A percentile compares a stretch with the other conserved stretches of the same genome.
phyloP scores from a whole-genome alignment of 2,329 filamentous ascomycete species.

The Thielaviopsis punctulata region DNA sequence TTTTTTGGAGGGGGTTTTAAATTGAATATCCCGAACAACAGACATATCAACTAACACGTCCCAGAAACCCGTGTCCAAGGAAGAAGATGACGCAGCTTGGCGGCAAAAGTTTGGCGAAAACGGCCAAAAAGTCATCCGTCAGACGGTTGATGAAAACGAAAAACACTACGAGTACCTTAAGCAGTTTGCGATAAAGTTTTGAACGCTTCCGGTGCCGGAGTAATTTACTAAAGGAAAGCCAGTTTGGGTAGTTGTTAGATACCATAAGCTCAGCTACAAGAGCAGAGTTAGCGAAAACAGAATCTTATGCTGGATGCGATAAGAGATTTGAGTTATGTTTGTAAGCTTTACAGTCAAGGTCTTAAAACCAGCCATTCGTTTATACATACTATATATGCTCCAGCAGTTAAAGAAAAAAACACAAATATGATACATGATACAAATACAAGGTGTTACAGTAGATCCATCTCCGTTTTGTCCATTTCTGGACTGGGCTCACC shows the following conservation, averaged over 20 bases:
- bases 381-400: too few species aligned
- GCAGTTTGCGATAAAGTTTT: constrained; percentile 52
- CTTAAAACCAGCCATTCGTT: not conserved
- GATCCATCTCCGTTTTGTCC: not conserved
- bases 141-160: constrained; percentile 54
- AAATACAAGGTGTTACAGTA: constrained; percentile 11
- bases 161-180: constrained; percentile 68
- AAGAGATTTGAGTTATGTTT: not conserved
- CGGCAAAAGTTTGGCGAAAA: constrained; percentile 55
- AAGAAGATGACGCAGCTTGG: constrained; percentile 57
- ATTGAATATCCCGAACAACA: not conserved
- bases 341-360: not conserved
- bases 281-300: not conserved
- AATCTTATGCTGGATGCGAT: not conserved
- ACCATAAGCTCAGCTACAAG: not conserved
- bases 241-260: not conserved
- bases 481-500: not conserved
- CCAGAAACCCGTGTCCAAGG: constrained; percentile 44
- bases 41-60: constrained; percentile 8
- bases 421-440: constrained; percentile 11
- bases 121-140: constrained; percentile 50
- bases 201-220: constrained; percentile 10
- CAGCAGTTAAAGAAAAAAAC: constrained; percentile 3
- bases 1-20: not conserved
- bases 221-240: not conserved